These are phyloP conservation scores for Erucastrum elatum DNA, from an alignment of 345 rosid genomes.

Conservation along the genomic window DNA sequence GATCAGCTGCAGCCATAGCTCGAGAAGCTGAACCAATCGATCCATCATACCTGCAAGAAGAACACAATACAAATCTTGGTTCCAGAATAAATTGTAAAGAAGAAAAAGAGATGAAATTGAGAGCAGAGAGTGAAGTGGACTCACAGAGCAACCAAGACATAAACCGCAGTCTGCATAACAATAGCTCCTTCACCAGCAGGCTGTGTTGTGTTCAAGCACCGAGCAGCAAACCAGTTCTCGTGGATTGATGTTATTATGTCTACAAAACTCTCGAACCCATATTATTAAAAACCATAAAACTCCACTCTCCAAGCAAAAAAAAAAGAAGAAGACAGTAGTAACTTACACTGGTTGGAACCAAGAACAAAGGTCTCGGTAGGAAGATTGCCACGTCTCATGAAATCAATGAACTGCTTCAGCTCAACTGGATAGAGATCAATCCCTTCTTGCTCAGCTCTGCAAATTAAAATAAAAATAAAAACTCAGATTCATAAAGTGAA, in stretches of 20 bases:
- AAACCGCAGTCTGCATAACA: conserved; percentile 64
- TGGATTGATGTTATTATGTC: conserved; percentile 76
- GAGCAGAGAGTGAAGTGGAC: conserved; percentile 22
- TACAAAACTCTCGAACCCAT: conserved; percentile 29
- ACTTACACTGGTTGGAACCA: conserved; percentile 72
- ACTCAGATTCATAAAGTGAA: conserved; percentile 7
- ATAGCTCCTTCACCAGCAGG: conserved; percentile 86
- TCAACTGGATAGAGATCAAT: conserved; percentile 60
- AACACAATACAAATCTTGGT: neutral
- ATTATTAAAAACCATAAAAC: neutral
- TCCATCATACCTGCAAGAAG: conserved; percentile 65
- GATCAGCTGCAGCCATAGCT: conserved; percentile 73
- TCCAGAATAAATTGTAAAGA: neutral
- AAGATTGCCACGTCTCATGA: conserved; percentile 64
- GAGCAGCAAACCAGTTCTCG: conserved; percentile 79
- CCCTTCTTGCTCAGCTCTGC: conserved; percentile 76
- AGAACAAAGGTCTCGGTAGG: conserved; percentile 66
- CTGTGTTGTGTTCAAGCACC: conserved; percentile 62
- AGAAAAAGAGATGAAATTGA: neutral
- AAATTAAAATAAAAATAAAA: neutral
- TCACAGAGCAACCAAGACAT: conserved; percentile 75
- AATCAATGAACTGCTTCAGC: conserved; percentile 58
- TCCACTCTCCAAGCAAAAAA: conserved; percentile 10
- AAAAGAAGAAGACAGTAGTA: neutral
- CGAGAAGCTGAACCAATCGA: conserved; percentile 69